Conservation (phyloP, 768 basidiomycete genomes). For the Auricularia heimuer region DNA sequence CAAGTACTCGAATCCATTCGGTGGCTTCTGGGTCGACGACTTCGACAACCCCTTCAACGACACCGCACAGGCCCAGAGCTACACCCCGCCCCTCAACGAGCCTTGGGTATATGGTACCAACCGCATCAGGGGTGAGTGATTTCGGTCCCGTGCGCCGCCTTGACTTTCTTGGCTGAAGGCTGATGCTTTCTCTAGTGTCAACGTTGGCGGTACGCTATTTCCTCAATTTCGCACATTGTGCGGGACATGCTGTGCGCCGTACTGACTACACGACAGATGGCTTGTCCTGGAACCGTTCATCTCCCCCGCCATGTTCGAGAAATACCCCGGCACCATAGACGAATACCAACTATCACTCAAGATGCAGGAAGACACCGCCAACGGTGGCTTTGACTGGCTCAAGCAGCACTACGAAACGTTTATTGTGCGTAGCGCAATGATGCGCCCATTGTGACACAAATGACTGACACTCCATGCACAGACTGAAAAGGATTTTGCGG, state of each 20-base stretch:
- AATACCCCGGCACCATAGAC: slow-evolving; percentile 48
- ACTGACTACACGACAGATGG: slow-evolving; percentile 26
- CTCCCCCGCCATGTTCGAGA: slow-evolving; percentile 64
- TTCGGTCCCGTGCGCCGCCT: not conserved
- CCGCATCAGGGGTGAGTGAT: slow-evolving; percentile 47
- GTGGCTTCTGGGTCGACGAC: slow-evolving; percentile 86
- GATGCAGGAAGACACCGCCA: slow-evolving; percentile 60
- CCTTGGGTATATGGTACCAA: slow-evolving; percentile 71
- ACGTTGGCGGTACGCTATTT: slow-evolving; percentile 85
- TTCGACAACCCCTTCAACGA: slow-evolving; percentile 76
- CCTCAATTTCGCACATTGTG: slow-evolving; percentile 14
- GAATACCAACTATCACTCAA: slow-evolving; percentile 73
- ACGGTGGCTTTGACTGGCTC: slow-evolving; percentile 56
- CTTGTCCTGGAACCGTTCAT: slow-evolving; percentile 67
- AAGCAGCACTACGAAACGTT: slow-evolving; percentile 91
- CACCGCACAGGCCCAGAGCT: slow-evolving; percentile 70
- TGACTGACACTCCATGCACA: slow-evolving; percentile 20
- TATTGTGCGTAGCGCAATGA: slow-evolving; percentile 45
- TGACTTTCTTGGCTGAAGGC: not conserved
- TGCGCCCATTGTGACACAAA: not conserved
- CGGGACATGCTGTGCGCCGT: not conserved
- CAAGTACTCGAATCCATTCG: slow-evolving; percentile 71
- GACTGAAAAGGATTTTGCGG: slow-evolving; percentile 92
- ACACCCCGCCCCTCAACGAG: slow-evolving; percentile 76
- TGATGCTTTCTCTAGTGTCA: slow-evolving; percentile 42